Conservation (phyloP, 495 filamentous ascomycete species). For the Xylaria venustula region DNA sequence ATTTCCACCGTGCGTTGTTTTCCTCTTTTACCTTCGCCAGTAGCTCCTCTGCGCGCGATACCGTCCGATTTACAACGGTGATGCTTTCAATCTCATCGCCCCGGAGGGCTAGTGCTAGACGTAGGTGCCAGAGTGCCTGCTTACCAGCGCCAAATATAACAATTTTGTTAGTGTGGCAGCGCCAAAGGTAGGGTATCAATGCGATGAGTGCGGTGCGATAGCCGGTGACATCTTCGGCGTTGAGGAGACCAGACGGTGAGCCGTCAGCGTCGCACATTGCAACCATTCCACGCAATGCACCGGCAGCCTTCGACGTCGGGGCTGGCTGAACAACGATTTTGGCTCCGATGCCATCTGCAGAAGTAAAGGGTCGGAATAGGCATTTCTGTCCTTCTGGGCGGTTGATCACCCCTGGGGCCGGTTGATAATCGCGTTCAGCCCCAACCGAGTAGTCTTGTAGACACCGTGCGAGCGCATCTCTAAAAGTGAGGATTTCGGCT, state of each 20-base stretch:
- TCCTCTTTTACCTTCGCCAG: not conserved
- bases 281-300: slow-evolving; percentile 64
- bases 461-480: slow-evolving; percentile 57
- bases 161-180: slow-evolving; percentile 61
- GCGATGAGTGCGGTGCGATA: slow-evolving; percentile 75
- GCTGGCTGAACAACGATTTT: slow-evolving; percentile 12
- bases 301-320: slow-evolving; percentile 35
- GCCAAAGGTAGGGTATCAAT: slow-evolving; percentile 64
- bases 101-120: slow-evolving; percentile 64
- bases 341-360: slow-evolving; percentile 19
- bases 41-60: not conserved
- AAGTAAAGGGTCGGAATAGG: slow-evolving; percentile 25
- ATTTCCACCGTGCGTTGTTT: slow-evolving; percentile 1
- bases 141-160: slow-evolving; percentile 73
- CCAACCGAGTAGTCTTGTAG: slow-evolving; percentile 68
- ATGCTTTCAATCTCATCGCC: slow-evolving; percentile 65
- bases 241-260: slow-evolving; percentile 64
- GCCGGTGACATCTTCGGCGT: slow-evolving; percentile 72
- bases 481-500: slow-evolving; percentile 58
- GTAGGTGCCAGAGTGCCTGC: slow-evolving; percentile 79
- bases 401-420: slow-evolving; percentile 63
- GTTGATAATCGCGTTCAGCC: slow-evolving; percentile 59
- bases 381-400: slow-evolving; percentile 21
- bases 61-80: slow-evolving; percentile 62
- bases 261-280: slow-evolving; percentile 59